Conservation (phyloP, 495 filamentous ascomycete genomes). For the Penicillium cosmopolitanum region DNA sequence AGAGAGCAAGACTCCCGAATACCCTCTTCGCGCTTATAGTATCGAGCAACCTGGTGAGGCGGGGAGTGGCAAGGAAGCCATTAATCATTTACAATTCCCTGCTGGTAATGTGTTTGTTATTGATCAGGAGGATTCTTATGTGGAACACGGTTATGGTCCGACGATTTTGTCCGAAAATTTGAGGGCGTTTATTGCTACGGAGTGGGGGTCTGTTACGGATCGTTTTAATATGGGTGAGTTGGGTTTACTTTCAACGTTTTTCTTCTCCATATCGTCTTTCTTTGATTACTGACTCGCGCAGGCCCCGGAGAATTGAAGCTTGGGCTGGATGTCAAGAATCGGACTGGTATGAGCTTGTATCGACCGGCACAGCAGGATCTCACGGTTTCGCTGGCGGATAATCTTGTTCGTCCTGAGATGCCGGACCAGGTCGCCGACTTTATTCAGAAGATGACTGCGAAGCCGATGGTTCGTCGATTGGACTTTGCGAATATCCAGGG, state of each 20-base stretch:
- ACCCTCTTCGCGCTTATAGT: constrained; percentile 61
- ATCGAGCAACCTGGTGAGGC: constrained; percentile 60
- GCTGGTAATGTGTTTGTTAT: constrained; percentile 52
- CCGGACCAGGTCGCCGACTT: constrained; percentile 57
- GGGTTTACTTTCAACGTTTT: not conserved
- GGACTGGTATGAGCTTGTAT: constrained; percentile 63
- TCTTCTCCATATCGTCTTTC: not conserved
- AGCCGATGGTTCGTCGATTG: constrained; percentile 46
- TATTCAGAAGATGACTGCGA: constrained; percentile 46
- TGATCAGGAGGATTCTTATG: constrained; percentile 50
- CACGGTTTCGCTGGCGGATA: constrained; percentile 69
- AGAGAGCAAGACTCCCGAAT: constrained; percentile 65
- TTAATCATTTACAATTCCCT: constrained; percentile 45
- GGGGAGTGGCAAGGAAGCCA: constrained; percentile 30
- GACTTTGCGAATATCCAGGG: constrained; percentile 47
- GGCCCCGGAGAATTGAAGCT: constrained; percentile 72
- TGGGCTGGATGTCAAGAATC: constrained; percentile 58
- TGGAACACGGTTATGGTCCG: constrained; percentile 49
- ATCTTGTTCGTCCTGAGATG: constrained; percentile 59
- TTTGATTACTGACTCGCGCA: constrained; percentile 24
- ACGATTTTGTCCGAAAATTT: constrained; percentile 72
- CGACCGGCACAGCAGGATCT: constrained; percentile 68
- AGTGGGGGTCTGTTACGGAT: constrained; percentile 72
- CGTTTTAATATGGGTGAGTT: constrained; percentile 67
- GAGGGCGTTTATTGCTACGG: constrained; percentile 66